phyloP scores from a whole-genome alignment of 345 rosid species.

The Linum tenue region DNA sequence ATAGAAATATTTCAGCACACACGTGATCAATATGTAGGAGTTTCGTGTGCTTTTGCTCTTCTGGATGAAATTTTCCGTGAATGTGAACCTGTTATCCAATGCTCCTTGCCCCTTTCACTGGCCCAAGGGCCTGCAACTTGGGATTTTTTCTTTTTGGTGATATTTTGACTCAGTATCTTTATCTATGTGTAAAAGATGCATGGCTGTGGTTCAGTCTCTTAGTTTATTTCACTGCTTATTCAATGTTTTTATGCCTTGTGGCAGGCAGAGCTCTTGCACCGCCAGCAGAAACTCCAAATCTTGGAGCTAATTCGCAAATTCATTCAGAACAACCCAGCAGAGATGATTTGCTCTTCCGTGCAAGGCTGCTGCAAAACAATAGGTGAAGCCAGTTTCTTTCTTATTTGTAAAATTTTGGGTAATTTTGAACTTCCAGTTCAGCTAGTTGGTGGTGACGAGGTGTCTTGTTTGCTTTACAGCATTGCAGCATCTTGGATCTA shows the following conservation, averaged over 20 bases:
- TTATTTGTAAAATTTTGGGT: not conserved
- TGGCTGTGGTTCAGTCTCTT: not conserved
- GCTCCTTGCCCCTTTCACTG: too few species aligned
- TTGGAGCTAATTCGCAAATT: constrained; percentile 24
- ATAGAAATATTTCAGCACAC: not conserved
- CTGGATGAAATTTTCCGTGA: too few species aligned
- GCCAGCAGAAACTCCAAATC: constrained; percentile 42
- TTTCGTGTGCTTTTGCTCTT: too few species aligned
- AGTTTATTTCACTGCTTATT: too few species aligned
- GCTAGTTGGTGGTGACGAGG: not conserved
- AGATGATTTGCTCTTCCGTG: constrained; percentile 58
- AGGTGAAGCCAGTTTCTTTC: constrained; percentile 28
- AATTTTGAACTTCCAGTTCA: not conserved
- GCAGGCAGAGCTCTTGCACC: constrained; percentile 63
- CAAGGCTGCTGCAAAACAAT: constrained; percentile 61
- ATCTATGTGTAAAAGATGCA: too few species aligned
- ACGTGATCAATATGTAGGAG: too few species aligned
- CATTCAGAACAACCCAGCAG: constrained; percentile 62
- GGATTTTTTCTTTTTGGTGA: too few species aligned
- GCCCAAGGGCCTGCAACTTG: too few species aligned
- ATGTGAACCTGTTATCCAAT: too few species aligned
- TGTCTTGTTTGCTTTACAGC: not conserved
- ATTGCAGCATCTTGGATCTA: not conserved
- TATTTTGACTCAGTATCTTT: too few species aligned
- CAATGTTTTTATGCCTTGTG: constrained; percentile 11